Base-by-base conservation (phyloP, 192 early-diverging fungal species). In the Backusella sp. region DNA sequence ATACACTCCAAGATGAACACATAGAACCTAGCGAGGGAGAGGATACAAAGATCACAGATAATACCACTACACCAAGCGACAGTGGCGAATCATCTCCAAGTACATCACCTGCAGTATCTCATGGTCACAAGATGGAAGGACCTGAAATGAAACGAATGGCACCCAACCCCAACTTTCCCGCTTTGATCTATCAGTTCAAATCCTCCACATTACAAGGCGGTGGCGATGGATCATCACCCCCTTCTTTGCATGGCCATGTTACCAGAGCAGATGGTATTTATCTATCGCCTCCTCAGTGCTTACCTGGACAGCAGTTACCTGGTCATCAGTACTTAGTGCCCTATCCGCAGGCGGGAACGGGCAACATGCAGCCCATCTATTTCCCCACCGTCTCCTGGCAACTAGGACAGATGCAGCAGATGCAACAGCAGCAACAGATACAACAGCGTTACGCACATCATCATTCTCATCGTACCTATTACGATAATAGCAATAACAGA, bases 141-240 rank as follows among this genome's bases (percentile, higher is more conserved):
- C 46, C 42, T 37, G 35, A 66, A n/a, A 53, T 35, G 17, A 49
- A 32, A 21, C 68, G 17, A 62, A 59, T 59, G 52, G 6, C 5
- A 23, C 23, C 26, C 2, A 76, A 52, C 19, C 68, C 74, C 21
- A 35, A 28, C 70, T 39, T 53, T 19, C 75, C 75, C 1, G 19
- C 39, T 17, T 39, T 76, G 3, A 49, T 76, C 9, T 76, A 76
- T 39, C 75, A 44, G 30, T 76, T 69, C 21, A 68, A 44, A 41
- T 12, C 66, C 3, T 19, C 28, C 23, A 7, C 23, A 67, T 3
- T 34, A 23, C 19, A 68, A 49, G 34, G 17, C 19, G 14, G 17
- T 8, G 14, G 14, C 14, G 34, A 49, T 41, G 21, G 34, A 62
- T 14, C 32, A 37, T 23, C 52, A 8, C 2, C 34, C 37, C 21